Percentiles rank a stretch among this genome's conserved stretches.
These are phyloP conservation scores for Entomortierella parvispora DNA, from an alignment of 192 early-diverging fungal species.

Conservation along the genomic window DNA sequence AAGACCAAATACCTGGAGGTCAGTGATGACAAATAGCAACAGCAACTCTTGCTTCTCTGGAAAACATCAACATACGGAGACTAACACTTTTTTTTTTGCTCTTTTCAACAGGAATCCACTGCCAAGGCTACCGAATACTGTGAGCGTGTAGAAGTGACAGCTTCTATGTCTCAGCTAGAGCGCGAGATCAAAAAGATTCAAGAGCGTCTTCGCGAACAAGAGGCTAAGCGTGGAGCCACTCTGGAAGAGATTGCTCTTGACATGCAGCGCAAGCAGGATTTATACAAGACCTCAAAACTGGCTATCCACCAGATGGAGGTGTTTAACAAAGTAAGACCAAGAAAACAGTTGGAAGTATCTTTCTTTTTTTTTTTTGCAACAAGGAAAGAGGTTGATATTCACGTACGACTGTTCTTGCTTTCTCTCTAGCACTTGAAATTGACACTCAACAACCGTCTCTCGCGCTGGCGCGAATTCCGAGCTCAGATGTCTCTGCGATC, in stretches of 20 bases:
- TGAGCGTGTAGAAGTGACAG: constrained; percentile 69
- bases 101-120: constrained; percentile 50
- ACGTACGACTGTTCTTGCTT: not conserved
- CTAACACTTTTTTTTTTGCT: not conserved
- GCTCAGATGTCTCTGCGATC: constrained; percentile 80
- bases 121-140: constrained; percentile 65
- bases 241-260: constrained; percentile 71
- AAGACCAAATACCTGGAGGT: constrained; percentile 44
- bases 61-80: not conserved
- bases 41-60: not conserved
- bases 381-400: not conserved
- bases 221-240: constrained; percentile 60
- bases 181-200: constrained; percentile 65
- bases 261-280: constrained; percentile 55
- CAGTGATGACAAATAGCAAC: not conserved
- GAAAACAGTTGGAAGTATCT: not conserved
- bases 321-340: constrained; percentile 58
- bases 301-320: constrained; percentile 59
- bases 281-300: constrained; percentile 65
- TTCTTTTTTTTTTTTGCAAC: not conserved
- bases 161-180: constrained; percentile 62
- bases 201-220: constrained; percentile 63
- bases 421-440: constrained; percentile 56
- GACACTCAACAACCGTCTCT: constrained; percentile 67
- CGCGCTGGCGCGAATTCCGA: constrained; percentile 75